Base-by-base conservation (phyloP, 768 basidiomycete species). In the Mycena albidolilacea region DNA sequence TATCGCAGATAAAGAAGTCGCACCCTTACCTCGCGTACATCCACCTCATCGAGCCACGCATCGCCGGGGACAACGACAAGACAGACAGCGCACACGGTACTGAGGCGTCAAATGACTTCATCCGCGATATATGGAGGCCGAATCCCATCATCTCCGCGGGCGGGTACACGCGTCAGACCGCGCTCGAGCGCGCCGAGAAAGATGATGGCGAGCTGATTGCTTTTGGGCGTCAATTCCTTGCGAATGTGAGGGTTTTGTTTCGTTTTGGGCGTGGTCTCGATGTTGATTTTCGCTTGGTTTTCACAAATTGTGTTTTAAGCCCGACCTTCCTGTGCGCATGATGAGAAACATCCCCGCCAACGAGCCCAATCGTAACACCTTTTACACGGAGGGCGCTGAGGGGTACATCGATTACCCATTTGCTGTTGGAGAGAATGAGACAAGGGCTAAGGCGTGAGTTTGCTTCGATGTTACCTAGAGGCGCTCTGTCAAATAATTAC, bases 1-100 rank as follows among this genome's bases (percentile, higher is more conserved):
- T 85, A 7, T 68, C 88, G 83, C 50, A 72, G 79, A 69, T 89
- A 15, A 83, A 86, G 74, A 55, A 82, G 17, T 72, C 21, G 21
- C 75, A 79, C 61, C 84, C 83, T 17, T 75, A 81, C 21, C 77
- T 88, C n/a, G 87, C 87, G 5, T 89, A 88, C 79, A 66, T 88
- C 7, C 87, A 88, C 72, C 66, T 84, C 37, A 75, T 81, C 39
- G 83, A 87, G 70, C 76, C 85, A 9, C 77, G 78, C 6, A 62
- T 68, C 9, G 37, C 4, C 15, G 75, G 64, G 1, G 58, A 38
- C 58, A 41, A 23, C 3, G 70, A 65, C 52, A 44, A 77, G 48
- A 6, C 9, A 5, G 12, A 39, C 1, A 35, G 21, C 35, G 21
- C 30, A 30, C 30, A 30, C 30, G 30, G 14, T n/a, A 21, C 46